Evolutionary conservation across 139 green algal species (phyloP).

Genomic region (Chlamydomonas sp.): DNA sequence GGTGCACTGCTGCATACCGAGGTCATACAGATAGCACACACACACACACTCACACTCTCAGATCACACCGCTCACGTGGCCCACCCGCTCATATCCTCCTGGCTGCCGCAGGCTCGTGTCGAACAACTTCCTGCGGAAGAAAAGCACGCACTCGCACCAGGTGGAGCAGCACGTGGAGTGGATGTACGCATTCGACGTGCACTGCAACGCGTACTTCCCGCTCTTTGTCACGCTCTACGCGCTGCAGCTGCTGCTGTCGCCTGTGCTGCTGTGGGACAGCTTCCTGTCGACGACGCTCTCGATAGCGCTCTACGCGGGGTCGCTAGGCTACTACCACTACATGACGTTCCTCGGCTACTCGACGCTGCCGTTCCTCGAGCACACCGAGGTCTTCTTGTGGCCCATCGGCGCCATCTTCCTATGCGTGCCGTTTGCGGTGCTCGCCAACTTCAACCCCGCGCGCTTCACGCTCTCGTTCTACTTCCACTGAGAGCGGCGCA

Average conservation of each 20-base stretch:
- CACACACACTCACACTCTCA: no score
- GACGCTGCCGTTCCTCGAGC: constrained; percentile 78
- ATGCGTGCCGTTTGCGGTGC: constrained; percentile 53
- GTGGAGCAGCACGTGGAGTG: constrained; percentile 87
- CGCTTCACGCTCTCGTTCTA: constrained; percentile 66
- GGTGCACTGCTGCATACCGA: no score
- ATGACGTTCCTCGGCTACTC: constrained; percentile 93
- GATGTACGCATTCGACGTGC: constrained; percentile 97
- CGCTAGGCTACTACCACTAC: constrained; percentile 86
- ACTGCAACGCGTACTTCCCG: constrained; percentile 97
- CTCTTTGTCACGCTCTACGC: constrained; percentile 80
- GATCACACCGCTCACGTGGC: no score
- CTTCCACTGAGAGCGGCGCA: no score
- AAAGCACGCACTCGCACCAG: constrained; percentile 56
- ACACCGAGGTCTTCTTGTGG: constrained; percentile 86
- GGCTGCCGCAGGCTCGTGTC: constrained; percentile 52
- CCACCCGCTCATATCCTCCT: no score
- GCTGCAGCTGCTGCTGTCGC: constrained; percentile 71
- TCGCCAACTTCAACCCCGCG: constrained; percentile 73
- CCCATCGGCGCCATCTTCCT: constrained; percentile 68
- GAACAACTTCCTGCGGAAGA: constrained; percentile 72
- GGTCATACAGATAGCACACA: no score
- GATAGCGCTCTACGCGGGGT: constrained; percentile 60
- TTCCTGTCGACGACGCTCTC: constrained; percentile 57
- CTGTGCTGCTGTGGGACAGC: constrained; percentile 59